Evolutionary conservation across 2,329 filamentous ascomycete species (phyloP).

Genomic region (Exophiala sp.): DNA sequence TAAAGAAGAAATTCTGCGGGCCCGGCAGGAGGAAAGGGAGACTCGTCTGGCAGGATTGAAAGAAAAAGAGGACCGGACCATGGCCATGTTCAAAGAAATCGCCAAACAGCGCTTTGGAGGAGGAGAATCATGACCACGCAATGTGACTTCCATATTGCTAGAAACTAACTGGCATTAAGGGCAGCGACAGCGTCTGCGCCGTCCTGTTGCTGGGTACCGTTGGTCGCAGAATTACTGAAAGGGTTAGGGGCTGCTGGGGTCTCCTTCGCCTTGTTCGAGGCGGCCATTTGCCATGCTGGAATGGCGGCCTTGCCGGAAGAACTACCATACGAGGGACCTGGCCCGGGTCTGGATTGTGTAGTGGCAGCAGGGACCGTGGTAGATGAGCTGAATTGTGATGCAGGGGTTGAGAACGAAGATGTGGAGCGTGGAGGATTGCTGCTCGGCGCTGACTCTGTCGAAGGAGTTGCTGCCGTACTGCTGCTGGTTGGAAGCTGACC

Average conservation of each 20-base stretch:
- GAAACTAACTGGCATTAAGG: conserved; percentile 21
- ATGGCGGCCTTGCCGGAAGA: conserved; percentile 60
- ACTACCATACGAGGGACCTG: background rate
- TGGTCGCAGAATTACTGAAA: conserved; percentile 5
- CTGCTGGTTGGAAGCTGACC: conserved; percentile 32
- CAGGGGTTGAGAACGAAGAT: conserved; percentile 20
- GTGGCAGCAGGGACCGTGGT: conserved; percentile 11
- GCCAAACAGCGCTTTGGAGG: conserved; percentile 73
- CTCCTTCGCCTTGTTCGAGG: conserved; percentile 46
- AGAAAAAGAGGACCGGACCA: conserved; percentile 77
- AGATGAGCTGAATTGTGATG: conserved; percentile 1
- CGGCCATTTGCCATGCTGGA: conserved; percentile 75
- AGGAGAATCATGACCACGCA: background rate
- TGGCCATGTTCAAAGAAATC: conserved; percentile 74
- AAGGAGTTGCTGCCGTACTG: conserved; percentile 14
- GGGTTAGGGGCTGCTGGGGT: conserved; percentile 5
- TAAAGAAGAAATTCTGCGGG: conserved; percentile 74
- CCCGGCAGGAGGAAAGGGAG: conserved; percentile 74
- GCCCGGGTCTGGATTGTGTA: background rate
- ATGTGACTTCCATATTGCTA: background rate
- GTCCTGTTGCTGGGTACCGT: conserved; percentile 17
- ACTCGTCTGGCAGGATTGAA: conserved; percentile 67
- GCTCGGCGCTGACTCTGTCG: conserved; percentile 6
- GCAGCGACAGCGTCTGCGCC: conserved; percentile 29
- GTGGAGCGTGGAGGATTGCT: conserved; percentile 12